Evolutionary conservation across 805 yeast genomes (phyloP), one percentile per base, ranked within the genome.

Genomic region (Teunomyces tritomae): DNA sequence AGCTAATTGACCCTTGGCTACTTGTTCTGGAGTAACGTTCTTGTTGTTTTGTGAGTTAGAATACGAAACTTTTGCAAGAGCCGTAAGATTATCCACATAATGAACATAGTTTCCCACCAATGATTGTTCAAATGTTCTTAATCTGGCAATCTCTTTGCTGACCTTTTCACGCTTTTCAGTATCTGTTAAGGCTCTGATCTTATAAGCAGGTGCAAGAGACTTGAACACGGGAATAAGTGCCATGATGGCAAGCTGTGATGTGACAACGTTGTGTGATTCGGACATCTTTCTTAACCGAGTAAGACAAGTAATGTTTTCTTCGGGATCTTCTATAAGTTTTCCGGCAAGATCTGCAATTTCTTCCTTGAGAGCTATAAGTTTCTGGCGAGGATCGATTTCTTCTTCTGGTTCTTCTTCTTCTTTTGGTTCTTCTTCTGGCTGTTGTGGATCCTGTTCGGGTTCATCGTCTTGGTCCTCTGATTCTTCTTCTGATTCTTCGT

Each of bases 161-260:
- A 89, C 96, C 57, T 83, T 88, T 58, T 89, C 96, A 51, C 80
- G 78, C 64, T 82, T 82, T 64, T 92, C 98, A 0, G 80, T 67
- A 13, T 89, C 97, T 2, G 89, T 77, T 45, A 94, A 73, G 2
- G 95, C 86, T 62, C 96, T 77, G 45, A 92, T 89, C 50, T 84
- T 79, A 66, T 92, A 92, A 6, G 94, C 85, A 1, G 99, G 99
- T 1, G 94, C 83, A 41, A 94, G 79, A 47, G 85, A 79, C 57
- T 88, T 89, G 75, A 89, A 89, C 3, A 89, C 87, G 0, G 95
- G 89, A 2, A 89, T 85, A 50, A 91, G 75, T 0, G 98, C 85
- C 52, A 89, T 70, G 50, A 90, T 70, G 0, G 96, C 79, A 46
- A 90, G 73, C 64, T 87, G 86, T 32, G 83, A 71, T 2, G 87